Evolutionary conservation across 306 rosid genomes (phyloP), one percentile per base, ranked within the genome.

Genomic region (Fragaria vesca): DNA sequence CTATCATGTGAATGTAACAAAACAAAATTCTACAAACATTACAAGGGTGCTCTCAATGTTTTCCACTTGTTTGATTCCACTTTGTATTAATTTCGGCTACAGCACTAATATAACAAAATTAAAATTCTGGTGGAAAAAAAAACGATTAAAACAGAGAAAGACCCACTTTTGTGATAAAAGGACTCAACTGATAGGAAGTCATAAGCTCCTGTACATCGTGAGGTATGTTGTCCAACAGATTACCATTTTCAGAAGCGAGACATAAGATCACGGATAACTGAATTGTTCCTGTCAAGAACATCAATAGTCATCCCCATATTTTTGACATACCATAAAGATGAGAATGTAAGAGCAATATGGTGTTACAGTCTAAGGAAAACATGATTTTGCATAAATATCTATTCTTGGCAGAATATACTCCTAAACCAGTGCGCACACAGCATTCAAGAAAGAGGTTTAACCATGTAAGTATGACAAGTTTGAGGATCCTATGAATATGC

Each of bases 131-230:
- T 61, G 8, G 8, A 34, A 65, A 13, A 65, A 5, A 6, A 6
- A 3, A 32, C 0, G 2, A 63, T 16, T 12, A 0, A 32, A 18
- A 76, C 34, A 81, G 81, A 84, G 15, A 78, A 85, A 87, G 65
- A 90, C 93, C 83, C 88, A 95, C 98, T 88, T 95, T 90, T 82
- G 95, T 81, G 80, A 86, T 82, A 88, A 89, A 95, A 74, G 96
- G 86, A 92, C 89, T 92, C 92, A 95, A 89, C 87, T 88, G 85
- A 86, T 90, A 84, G 84, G 84, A 81, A 52, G 69, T 75, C 73
- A 92, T 83, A 69, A 92, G 83, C 89, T 89, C 92, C 69, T 74
- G 88, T 26, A 92, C 85, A 77, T 75, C 83, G 8, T 75, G 80
- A 3, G 88, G 88, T 73, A 92, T 72, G 76, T 26, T 73, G 80